phyloP scores from a whole-genome alignment of 2,329 filamentous ascomycete species.

The Blastomyces parvus region DNA sequence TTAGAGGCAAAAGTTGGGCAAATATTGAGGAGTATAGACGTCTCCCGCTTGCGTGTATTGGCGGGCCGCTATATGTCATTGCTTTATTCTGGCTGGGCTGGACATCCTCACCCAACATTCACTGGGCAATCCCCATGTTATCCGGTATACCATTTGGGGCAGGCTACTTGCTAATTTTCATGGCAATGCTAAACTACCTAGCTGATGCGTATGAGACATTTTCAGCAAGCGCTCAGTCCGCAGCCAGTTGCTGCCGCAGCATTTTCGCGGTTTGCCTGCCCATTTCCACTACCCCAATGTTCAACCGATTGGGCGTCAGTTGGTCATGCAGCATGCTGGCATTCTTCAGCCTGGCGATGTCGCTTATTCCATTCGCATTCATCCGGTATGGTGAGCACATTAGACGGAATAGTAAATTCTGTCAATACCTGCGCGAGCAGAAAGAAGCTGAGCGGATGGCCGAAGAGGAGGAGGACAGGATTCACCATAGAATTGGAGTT shows the following conservation, averaged over 20 bases:
- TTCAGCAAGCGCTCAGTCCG: conserved; percentile 49
- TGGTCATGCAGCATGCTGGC: conserved; percentile 38
- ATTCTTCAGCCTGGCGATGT: conserved; percentile 32
- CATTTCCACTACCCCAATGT: conserved; percentile 41
- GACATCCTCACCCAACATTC: conserved; percentile 25
- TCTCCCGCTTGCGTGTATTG: conserved; percentile 61
- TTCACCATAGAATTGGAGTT: not conserved
- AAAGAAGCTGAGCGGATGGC: conserved; percentile 22
- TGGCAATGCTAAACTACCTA: conserved; percentile 56
- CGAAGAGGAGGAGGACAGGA: conserved; percentile 25
- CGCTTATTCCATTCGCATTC: conserved; percentile 35
- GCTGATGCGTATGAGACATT: conserved; percentile 60
- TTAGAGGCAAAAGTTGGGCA: conserved; percentile 46
- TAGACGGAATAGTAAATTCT: conserved; percentile 35
- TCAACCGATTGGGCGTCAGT: conserved; percentile 31
- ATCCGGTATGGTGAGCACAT: conserved; percentile 34
- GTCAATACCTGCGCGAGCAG: conserved; percentile 26
- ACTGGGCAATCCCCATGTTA: conserved; percentile 44
- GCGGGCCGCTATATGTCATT: conserved; percentile 50
- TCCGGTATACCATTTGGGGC: conserved; percentile 55
- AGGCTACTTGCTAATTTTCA: conserved; percentile 54
- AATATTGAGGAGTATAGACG: conserved; percentile 47
- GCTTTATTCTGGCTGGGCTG: conserved; percentile 29
- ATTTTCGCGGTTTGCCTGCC: conserved; percentile 50
- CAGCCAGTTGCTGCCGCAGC: conserved; percentile 44